A percentile compares a stretch with the other conserved stretches of the same genome.
phyloP scores from a whole-genome alignment of 345 rosid genomes.

The Kernera saxatilis region DNA sequence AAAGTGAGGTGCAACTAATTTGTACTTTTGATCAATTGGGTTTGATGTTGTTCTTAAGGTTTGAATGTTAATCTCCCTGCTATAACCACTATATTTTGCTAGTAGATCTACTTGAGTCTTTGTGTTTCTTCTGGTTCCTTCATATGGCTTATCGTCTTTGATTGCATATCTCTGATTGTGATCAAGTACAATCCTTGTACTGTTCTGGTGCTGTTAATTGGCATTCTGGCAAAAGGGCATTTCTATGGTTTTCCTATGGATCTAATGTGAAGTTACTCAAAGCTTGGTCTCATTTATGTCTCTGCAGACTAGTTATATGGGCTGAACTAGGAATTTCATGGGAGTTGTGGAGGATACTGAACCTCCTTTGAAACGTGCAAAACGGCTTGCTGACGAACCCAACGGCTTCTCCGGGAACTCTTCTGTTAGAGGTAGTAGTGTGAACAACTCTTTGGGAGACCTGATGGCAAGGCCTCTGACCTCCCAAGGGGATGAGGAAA shows the following conservation, averaged over 20 bases:
- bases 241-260: not conserved
- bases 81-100: not conserved
- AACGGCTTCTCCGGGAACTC: constrained; percentile 38
- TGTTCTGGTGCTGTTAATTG: not conserved
- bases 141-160: not conserved
- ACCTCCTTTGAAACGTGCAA: constrained; percentile 62
- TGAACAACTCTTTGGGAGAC: constrained; percentile 51
- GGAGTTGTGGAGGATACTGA: constrained; percentile 68
- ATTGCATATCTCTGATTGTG: not conserved
- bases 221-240: not conserved
- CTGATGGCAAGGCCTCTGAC: constrained; percentile 61
- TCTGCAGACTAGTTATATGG: constrained; percentile 40
- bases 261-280: constrained; percentile 1
- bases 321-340: constrained; percentile 61
- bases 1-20: not conserved
- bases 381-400: constrained; percentile 37
- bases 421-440: constrained; percentile 29
- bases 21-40: constrained; percentile 6
- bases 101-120: constrained; percentile 2
- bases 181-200: not conserved
- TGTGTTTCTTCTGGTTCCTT: not conserved
- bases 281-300: not conserved
- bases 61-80: not conserved
- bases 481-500: constrained; percentile 59
- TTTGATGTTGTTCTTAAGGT: not conserved